Evolutionary conservation across 2,329 filamentous ascomycete species (phyloP).

Genomic region (Colletotrichum musae): DNA sequence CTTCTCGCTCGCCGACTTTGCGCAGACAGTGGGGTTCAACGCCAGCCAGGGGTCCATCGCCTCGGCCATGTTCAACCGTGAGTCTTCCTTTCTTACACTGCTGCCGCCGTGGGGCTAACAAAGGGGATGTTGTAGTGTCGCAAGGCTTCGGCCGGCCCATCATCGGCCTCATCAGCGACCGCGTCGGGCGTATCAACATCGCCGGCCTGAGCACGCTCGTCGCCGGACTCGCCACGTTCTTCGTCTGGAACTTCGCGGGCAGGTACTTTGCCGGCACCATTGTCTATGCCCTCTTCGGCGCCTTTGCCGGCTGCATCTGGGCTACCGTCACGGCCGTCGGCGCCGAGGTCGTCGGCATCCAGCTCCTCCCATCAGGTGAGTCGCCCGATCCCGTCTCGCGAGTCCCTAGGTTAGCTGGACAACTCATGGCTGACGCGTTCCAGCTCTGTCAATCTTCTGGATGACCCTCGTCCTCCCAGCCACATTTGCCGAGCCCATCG

Average conservation of each 20-base stretch:
- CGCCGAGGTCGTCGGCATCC: slow-evolving; percentile 81
- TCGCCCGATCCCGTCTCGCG: background rate
- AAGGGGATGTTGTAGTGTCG: slow-evolving; percentile 54
- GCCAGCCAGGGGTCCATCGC: slow-evolving; percentile 78
- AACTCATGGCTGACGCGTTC: background rate
- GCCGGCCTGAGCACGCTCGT: slow-evolving; percentile 75
- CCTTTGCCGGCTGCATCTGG: slow-evolving; percentile 80
- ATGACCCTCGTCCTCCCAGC: slow-evolving; percentile 78
- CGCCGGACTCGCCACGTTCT: slow-evolving; percentile 75
- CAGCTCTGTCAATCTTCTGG: slow-evolving; percentile 78
- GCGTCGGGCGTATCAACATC: slow-evolving; percentile 80
- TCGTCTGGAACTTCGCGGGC: slow-evolving; percentile 81
- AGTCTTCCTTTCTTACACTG: slow-evolving; percentile 43
- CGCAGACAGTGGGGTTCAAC: slow-evolving; percentile 75
- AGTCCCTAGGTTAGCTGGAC: too few relatives aligned
- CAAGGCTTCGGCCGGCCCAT: slow-evolving; percentile 78
- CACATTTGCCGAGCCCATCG: slow-evolving; percentile 78
- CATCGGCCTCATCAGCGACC: slow-evolving; percentile 81
- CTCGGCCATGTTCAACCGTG: slow-evolving; percentile 80
- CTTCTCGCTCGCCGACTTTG: slow-evolving; percentile 83
- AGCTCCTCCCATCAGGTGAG: slow-evolving; percentile 74
- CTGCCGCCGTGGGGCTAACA: slow-evolving; percentile 7
- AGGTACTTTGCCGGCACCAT: slow-evolving; percentile 76
- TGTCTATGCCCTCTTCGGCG: slow-evolving; percentile 79
- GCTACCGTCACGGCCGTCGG: slow-evolving; percentile 77